These are phyloP conservation scores for Acacia acuminata DNA, from an alignment of 306 rosid species.

Conservation along the genomic window DNA sequence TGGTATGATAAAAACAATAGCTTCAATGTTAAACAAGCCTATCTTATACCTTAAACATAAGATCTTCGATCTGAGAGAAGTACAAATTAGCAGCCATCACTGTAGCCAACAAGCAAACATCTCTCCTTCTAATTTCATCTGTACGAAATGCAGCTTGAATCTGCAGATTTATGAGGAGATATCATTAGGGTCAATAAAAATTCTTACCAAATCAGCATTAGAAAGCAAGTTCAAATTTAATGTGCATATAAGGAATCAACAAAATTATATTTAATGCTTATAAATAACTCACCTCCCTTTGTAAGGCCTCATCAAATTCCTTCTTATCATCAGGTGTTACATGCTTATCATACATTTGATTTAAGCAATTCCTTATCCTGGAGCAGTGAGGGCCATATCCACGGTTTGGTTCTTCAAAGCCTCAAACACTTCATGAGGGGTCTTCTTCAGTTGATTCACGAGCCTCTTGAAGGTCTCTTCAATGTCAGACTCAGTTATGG, in stretches of 20 bases:
- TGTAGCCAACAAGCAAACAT: slow-evolving; percentile 76
- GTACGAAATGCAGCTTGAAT: slow-evolving; percentile 96
- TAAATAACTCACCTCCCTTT: slow-evolving; percentile 63
- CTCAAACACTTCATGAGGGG: slow-evolving; percentile 81
- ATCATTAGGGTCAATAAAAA: not conserved
- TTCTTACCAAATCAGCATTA: too few relatives aligned
- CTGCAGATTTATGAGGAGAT: slow-evolving; percentile 35
- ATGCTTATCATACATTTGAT: too few relatives aligned
- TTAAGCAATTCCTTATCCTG: slow-evolving; percentile 80
- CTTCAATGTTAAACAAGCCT: slow-evolving; percentile 9
- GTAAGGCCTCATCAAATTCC: too few relatives aligned
- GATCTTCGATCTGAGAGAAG: slow-evolving; percentile 91
- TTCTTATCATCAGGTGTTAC: too few relatives aligned
- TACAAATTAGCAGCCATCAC: slow-evolving; percentile 93
- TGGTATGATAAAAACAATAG: not conserved
- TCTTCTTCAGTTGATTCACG: slow-evolving; percentile 68
- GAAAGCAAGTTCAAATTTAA: not conserved
- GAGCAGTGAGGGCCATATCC: slow-evolving; percentile 83
- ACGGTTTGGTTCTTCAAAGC: slow-evolving; percentile 88
- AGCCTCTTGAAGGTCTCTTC: slow-evolving; percentile 91
- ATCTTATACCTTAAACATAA: slow-evolving; percentile 80
- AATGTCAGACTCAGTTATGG: slow-evolving; percentile 82
- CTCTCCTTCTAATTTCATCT: slow-evolving; percentile 83
- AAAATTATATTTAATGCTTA: too few relatives aligned
- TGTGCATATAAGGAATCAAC: not conserved